A percentile compares a stretch with the other conserved stretches of the same genome.
These are phyloP conservation scores for Curvularia sp. DNA, from an alignment of 2,329 filamentous ascomycete genomes.

Conservation along the genomic window DNA sequence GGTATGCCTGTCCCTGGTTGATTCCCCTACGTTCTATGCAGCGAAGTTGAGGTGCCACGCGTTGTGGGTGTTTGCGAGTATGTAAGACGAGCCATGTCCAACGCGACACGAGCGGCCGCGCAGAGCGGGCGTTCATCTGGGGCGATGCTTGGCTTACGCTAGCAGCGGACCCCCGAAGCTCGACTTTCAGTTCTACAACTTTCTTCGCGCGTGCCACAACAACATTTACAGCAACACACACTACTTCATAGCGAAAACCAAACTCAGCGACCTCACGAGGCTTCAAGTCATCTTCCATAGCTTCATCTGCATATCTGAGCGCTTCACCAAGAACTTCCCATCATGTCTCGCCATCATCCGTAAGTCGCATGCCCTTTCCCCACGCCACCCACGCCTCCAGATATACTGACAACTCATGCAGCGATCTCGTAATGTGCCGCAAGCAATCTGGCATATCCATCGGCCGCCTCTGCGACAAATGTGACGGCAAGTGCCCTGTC, in stretches of 20 bases:
- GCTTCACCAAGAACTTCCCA: conserved; percentile 27
- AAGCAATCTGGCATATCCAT: conserved; percentile 98
- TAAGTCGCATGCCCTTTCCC: conserved; percentile 55
- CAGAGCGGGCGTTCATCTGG: conserved; percentile 28
- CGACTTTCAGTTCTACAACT: conserved; percentile 11
- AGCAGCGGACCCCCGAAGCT: conserved; percentile 22
- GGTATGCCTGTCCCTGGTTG: background rate
- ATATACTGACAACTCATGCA: conserved; percentile 45
- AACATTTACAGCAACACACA: conserved; percentile 7
- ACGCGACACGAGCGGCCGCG: conserved; percentile 35
- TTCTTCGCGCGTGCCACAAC: conserved; percentile 24
- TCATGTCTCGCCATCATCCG: conserved; percentile 94
- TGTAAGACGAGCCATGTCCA: conserved; percentile 10
- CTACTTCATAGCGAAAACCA: background rate
- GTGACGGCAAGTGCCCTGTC: conserved; percentile 98
- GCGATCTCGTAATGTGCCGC: conserved; percentile 99
- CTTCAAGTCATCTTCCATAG: background rate
- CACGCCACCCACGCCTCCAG: background rate
- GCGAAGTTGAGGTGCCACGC: conserved; percentile 3
- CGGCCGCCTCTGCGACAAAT: conserved; percentile 99
- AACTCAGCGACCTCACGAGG: background rate
- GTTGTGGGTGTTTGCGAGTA: conserved; percentile 1
- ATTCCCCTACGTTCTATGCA: background rate
- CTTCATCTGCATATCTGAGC: background rate
- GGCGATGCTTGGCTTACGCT: conserved; percentile 13